Conservation (phyloP, 139 green algal species). For the Micractinium conductrix region DNA sequence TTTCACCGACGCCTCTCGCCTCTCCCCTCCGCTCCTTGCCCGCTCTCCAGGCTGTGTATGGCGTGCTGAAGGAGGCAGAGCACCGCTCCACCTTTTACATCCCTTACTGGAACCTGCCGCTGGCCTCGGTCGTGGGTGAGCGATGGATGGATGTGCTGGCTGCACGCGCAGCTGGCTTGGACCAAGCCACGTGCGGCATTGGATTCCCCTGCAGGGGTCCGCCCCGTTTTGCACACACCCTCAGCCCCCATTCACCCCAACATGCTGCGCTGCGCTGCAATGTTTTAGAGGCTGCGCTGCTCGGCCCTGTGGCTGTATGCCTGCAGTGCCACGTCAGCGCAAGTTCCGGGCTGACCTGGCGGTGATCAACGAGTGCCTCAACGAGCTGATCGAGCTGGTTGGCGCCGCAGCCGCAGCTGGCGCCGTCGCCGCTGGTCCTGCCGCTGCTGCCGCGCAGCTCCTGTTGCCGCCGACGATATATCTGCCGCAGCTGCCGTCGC, state of each 20-base stretch:
- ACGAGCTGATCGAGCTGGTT: constrained; percentile 88
- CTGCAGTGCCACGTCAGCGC: constrained; percentile 76
- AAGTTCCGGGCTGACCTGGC: constrained; percentile 80
- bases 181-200: no score
- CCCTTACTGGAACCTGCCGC: constrained; percentile 94
- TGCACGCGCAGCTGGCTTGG: not conserved
- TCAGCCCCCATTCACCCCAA: no score
- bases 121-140: constrained; percentile 64
- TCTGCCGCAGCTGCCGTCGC: no score
- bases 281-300: no score
- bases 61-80: constrained; percentile 97
- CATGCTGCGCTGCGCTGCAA: not conserved
- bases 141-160: not conserved
- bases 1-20: no score
- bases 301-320: no score
- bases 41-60: constrained; percentile 90
- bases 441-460: no score
- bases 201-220: no score
- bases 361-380: constrained; percentile 92
- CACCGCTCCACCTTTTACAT: constrained; percentile 99
- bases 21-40: not conserved
- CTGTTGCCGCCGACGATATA: no score
- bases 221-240: no score
- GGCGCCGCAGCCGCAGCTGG: no score
- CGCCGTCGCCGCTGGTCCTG: no score